Evolutionary conservation across 768 basidiomycete species (phyloP), one percentile per base, ranked within the genome.

Genomic region (Hypholoma sublateritium): DNA sequence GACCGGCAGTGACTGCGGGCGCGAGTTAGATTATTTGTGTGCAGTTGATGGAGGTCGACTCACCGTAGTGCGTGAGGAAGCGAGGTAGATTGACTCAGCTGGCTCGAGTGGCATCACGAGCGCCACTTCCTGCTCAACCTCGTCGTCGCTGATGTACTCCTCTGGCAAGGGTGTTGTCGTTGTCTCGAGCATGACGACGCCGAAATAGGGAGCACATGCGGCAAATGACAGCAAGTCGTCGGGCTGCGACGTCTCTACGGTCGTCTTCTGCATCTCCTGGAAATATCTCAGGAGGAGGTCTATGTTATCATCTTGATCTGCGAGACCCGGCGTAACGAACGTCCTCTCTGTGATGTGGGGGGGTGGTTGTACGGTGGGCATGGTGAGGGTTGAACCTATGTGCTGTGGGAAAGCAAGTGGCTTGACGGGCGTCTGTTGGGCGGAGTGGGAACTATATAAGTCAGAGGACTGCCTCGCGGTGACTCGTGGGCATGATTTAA

Each of bases 141-240:
- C 48, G n/a, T 58, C 55, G 36, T 59, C 37, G 28, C 55, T 47
- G 12, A 35, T 28, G 35, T 25, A 39, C 22, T 43, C 43, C 14
- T 53, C 49, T 1, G 17, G 25, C 7, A 44, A 39, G 6, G 44
- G 48, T 16, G 47, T 35, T 37, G 46, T 34, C 7, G 22, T 32
- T 22, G 49, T 57, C 45, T 61, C 56, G 4, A 62, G 50, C 61
- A 67, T 62, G 42, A 83, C 73, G n/a, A 78, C 71, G 9, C 72
- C 79, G 63, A 80, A 79, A 65, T 68, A 78, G 49, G 70, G 66
- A 5, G 73, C 69, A 14, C 59, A 65, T 19, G 64, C 53, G 5
- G 75, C 69, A 54, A 82, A 82, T 0, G 76, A 73, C 16, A 80
- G 45, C 1, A 81, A 53, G 59, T 80, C 79, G 25, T 59, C 57